Evolutionary conservation across 2,329 filamentous ascomycete species (phyloP), one percentile per base, ranked within the genome.

Genomic region (Didymella glomerata): DNA sequence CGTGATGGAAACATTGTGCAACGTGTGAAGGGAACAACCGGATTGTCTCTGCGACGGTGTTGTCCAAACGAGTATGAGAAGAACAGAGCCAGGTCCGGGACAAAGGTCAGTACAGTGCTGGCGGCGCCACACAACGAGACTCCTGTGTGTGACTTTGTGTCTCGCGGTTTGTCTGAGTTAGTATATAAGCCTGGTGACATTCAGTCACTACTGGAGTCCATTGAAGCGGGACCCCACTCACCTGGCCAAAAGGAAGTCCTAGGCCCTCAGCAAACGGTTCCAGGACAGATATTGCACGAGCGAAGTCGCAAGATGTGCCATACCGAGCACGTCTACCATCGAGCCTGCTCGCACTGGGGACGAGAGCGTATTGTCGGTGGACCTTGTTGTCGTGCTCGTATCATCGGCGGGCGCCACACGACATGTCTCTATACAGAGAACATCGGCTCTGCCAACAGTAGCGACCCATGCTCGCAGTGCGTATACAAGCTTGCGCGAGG

Each of bases 341-440:
- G 25, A 42, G 51, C 64, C 13, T 76, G 74, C 51, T 57, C 63
- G 11, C 72, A 76, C 48, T 77, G 72, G 74, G 70, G 71, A 5
- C 64, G 65, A 4, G 64, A 70, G 20, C 61, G 66, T n/a, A 67
- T 74, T 28, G 58, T 64, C 34, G 64, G 62, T 48, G 66, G 70
- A 28, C 73, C 70, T 24, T 77, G 74, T 56, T 68, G 68, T 41
- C 68, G 73, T 16, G 72, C 72, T 28, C 65, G 64, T 28, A 54
- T 64, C 8, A 62, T 68, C 27, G 50, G 67, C 25, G 64, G 66
- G 24, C 54, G 59, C 44, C 54, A 53, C 42, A 65, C 68, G 11
- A 64, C 66, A 4, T 75, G 71, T 58, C 53, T 61, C 4, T 68
- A 73, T 40, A 44, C 63, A 4, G 67, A 71, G 47, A 65, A 55